Evolutionary conservation across 192 early-diverging fungal genomes (phyloP).

Genomic region (Mortierella alpina): DNA sequence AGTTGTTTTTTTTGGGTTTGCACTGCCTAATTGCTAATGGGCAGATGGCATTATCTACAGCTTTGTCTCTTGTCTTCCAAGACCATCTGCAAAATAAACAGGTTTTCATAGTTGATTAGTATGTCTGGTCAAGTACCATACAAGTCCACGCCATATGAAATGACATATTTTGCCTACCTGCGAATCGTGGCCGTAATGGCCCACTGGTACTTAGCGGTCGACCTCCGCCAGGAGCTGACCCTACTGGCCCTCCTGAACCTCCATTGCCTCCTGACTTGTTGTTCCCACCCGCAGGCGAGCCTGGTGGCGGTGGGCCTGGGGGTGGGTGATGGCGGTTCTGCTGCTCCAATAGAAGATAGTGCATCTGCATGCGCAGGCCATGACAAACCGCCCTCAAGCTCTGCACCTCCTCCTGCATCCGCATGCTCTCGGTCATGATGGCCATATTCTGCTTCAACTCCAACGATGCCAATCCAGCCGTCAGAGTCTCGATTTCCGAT

Average conservation of each 20-base stretch:
- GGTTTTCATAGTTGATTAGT: neutral
- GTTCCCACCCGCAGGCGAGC: slow-evolving; percentile 28
- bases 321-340: slow-evolving; percentile 25
- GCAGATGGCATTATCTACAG: slow-evolving; percentile 2
- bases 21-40: too few species aligned
- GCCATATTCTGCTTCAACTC: slow-evolving; percentile 79
- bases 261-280: slow-evolving; percentile 9
- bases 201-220: slow-evolving; percentile 30
- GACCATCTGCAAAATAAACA: slow-evolving; percentile 13
- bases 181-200: slow-evolving; percentile 24
- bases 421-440: slow-evolving; percentile 71
- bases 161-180: slow-evolving; percentile 19
- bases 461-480: slow-evolving; percentile 62
- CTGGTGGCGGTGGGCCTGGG: slow-evolving; percentile 33
- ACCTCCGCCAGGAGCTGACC: slow-evolving; percentile 2
- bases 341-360: slow-evolving; percentile 68
- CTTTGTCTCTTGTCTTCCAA: slow-evolving; percentile 48
- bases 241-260: neutral
- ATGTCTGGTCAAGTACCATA: neutral
- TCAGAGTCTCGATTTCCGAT: slow-evolving; percentile 68
- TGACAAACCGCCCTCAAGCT: slow-evolving; percentile 72
- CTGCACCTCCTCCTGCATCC: slow-evolving; percentile 78
- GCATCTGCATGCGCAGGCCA: slow-evolving; percentile 75
- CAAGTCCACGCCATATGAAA: neutral
- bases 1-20: too few species aligned